Evolutionary conservation across 1,284 basidiomycete species (phyloP).

Genomic region (Fistulina hepatica): DNA sequence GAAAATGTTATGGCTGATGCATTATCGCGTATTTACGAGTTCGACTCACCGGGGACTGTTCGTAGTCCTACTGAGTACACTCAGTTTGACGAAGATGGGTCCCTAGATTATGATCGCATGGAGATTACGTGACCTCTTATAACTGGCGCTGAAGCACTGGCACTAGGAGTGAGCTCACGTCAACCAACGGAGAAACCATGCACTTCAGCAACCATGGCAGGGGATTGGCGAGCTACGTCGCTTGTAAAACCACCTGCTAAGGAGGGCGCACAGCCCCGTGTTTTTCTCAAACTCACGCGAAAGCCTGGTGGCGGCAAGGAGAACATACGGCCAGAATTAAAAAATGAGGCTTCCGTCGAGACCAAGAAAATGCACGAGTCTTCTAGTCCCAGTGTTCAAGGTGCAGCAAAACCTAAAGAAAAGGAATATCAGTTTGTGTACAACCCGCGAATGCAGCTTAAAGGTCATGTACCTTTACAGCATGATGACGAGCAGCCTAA

Average conservation of each 20-base stretch:
- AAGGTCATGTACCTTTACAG: slow-evolving; percentile 27
- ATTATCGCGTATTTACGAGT: slow-evolving; percentile 28
- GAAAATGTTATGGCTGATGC: slow-evolving; percentile 26
- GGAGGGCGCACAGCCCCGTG: too few species aligned
- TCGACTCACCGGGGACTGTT: slow-evolving; percentile 18
- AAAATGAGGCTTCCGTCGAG: too few species aligned
- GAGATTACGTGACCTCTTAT: neutral
- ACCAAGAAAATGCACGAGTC: too few species aligned
- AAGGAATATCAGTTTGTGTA: slow-evolving; percentile 25
- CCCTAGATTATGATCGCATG: slow-evolving; percentile 11
- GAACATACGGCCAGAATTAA: too few species aligned
- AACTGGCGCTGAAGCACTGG: neutral
- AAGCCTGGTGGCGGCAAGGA: too few species aligned
- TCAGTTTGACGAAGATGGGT: slow-evolving; percentile 16
- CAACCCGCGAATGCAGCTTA: slow-evolving; percentile 26
- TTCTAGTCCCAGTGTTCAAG: too few species aligned
- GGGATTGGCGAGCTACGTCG: too few species aligned
- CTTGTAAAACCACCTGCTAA: too few species aligned
- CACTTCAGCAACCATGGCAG: too few species aligned
- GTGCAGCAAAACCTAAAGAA: slow-evolving; percentile 24
- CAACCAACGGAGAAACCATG: too few species aligned
- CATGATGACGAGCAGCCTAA: slow-evolving; percentile 15
- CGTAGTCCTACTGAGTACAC: slow-evolving; percentile 24
- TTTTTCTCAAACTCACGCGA: too few species aligned
- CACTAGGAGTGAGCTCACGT: neutral